Evolutionary conservation across 2,329 filamentous ascomycete species (phyloP).

Genomic region (Trichoderma sp.): DNA sequence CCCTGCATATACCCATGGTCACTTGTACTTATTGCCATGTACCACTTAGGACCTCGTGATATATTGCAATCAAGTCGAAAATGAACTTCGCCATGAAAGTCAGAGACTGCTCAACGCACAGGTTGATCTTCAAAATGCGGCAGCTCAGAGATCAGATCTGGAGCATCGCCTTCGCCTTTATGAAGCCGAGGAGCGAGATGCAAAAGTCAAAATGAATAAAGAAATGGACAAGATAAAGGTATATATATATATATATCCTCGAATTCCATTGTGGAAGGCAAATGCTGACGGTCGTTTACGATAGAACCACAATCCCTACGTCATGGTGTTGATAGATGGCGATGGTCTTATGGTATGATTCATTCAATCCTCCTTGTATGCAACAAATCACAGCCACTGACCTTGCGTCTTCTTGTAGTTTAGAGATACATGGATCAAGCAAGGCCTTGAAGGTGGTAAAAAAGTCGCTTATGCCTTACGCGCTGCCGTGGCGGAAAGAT

Average conservation of each 20-base stretch:
- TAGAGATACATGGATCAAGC: conserved; percentile 54
- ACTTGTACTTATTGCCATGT: not conserved
- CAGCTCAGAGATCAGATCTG: conserved; percentile 50
- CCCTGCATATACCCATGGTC: not conserved
- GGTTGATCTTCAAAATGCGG: conserved; percentile 55
- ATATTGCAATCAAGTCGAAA: conserved; percentile 47
- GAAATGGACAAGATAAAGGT: conserved; percentile 50
- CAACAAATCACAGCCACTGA: not conserved
- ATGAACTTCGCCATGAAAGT: conserved; percentile 48
- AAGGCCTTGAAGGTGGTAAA: conserved; percentile 58
- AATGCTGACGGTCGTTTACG: not conserved
- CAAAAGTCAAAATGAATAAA: conserved; percentile 36
- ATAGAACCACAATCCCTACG: conserved; percentile 59
- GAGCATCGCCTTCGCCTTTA: conserved; percentile 50
- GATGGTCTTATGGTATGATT: conserved; percentile 59
- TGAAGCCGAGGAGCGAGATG: conserved; percentile 37
- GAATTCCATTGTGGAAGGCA: not conserved
- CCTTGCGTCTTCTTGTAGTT: conserved; percentile 48
- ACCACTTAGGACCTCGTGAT: conserved; percentile 36
- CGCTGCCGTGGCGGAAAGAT: conserved; percentile 50
- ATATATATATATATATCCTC: conserved; percentile 40
- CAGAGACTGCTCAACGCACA: conserved; percentile 44
- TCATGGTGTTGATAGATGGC: conserved; percentile 63
- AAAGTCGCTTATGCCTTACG: conserved; percentile 53
- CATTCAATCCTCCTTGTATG: too few relatives aligned